Percentiles rank a stretch among this genome's conserved stretches.
Evolutionary conservation across 2,329 filamentous ascomycete genomes (phyloP).

Genomic region (Ophiocordyceps robertsii): DNA sequence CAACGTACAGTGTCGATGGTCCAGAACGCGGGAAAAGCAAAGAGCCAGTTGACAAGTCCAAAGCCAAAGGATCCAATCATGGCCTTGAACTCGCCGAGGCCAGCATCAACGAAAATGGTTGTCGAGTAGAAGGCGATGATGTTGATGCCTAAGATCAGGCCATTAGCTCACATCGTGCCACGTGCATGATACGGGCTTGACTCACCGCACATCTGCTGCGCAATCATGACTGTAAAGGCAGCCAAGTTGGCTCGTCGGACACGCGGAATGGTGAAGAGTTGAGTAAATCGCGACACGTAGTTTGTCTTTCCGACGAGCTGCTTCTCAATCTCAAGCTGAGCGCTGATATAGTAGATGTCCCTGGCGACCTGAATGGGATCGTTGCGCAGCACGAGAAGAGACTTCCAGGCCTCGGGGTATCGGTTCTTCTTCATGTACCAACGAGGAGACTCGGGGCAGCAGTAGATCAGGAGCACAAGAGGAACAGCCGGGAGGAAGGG

Average conservation of each 20-base stretch:
- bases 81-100: slow-evolving; percentile 39
- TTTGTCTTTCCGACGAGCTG: slow-evolving; percentile 22
- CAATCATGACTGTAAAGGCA: slow-evolving; percentile 69
- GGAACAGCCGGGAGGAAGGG: slow-evolving; percentile 47
- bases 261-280: slow-evolving; percentile 56
- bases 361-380: slow-evolving; percentile 42
- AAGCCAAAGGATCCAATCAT: slow-evolving; percentile 33
- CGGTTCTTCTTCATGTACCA: slow-evolving; percentile 53
- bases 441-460: slow-evolving; percentile 51
- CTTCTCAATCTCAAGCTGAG: slow-evolving; percentile 28
- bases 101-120: slow-evolving; percentile 44
- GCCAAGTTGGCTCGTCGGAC: slow-evolving; percentile 60
- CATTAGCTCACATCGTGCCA: not conserved
- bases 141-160: slow-evolving; percentile 29
- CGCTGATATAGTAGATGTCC: slow-evolving; percentile 42
- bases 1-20: slow-evolving; percentile 44
- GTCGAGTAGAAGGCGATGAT: slow-evolving; percentile 65
- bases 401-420: slow-evolving; percentile 45
- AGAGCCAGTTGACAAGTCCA: slow-evolving; percentile 48
- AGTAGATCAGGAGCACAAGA: slow-evolving; percentile 38
- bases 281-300: slow-evolving; percentile 34
- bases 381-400: slow-evolving; percentile 36
- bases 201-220: slow-evolving; percentile 50
- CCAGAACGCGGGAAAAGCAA: slow-evolving; percentile 52
- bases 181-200: not conserved